These are phyloP conservation scores for Kregervanrija fluxuum DNA, from an alignment of 805 yeast species.

Conservation along the genomic window DNA sequence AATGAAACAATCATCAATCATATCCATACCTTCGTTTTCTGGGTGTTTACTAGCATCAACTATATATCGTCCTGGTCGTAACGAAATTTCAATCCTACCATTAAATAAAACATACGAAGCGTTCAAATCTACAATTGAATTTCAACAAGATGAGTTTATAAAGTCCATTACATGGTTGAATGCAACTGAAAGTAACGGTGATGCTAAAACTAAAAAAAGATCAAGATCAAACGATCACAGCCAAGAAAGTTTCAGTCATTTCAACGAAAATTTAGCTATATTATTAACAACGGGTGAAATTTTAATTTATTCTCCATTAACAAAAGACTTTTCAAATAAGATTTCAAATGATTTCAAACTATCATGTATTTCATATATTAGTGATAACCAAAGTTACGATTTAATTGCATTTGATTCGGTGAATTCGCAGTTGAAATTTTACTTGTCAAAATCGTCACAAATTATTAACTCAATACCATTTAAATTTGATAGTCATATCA, in stretches of 20 bases:
- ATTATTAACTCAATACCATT: slow-evolving; percentile 12
- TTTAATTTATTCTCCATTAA: slow-evolving; percentile 36
- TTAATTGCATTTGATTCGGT: slow-evolving; percentile 26
- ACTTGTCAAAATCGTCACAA: slow-evolving; percentile 18
- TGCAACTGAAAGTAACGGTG: not conserved
- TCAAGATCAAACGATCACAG: slow-evolving; percentile 9
- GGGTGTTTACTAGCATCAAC: slow-evolving; percentile 24
- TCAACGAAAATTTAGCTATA: slow-evolving; percentile 15
- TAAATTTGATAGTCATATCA: slow-evolving; percentile 13
- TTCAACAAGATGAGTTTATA: slow-evolving; percentile 34
- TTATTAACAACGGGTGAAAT: slow-evolving; percentile 31
- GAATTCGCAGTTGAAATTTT: slow-evolving; percentile 18
- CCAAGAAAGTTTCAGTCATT: not conserved
- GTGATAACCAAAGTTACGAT: slow-evolving; percentile 12
- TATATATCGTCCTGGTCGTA: slow-evolving; percentile 36
- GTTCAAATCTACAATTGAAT: slow-evolving; percentile 31
- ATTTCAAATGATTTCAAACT: slow-evolving; percentile 27
- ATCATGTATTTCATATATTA: slow-evolving; percentile 20
- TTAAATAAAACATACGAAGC: slow-evolving; percentile 13
- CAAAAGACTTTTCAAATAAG: slow-evolving; percentile 31
- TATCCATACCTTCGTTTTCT: slow-evolving; percentile 2
- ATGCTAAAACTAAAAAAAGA: slow-evolving; percentile 8
- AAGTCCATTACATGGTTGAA: slow-evolving; percentile 32
- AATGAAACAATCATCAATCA: slow-evolving; percentile 7
- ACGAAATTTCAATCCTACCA: slow-evolving; percentile 38